Evolutionary conservation across 352 stramenopile genomes (phyloP).

Genomic region (Globisporangium cylindrosporum): DNA sequence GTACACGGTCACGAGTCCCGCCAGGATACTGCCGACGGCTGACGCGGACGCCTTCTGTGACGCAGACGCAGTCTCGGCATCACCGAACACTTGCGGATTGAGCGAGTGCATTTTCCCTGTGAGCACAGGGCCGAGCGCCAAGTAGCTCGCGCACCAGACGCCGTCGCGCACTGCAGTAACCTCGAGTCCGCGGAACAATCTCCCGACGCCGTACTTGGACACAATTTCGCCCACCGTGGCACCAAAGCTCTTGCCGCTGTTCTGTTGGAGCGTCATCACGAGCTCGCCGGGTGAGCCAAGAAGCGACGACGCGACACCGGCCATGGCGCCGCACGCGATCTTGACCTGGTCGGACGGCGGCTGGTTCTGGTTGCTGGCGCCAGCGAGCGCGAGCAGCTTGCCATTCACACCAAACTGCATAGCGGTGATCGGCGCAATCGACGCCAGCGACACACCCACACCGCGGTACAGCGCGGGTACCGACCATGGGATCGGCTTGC

Average conservation of each 20-base stretch:
- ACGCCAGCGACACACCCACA: constrained; percentile 72
- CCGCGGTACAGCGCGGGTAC: constrained; percentile 66
- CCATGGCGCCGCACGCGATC: constrained; percentile 58
- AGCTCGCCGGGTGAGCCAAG: constrained; percentile 75
- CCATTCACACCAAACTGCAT: constrained; percentile 82
- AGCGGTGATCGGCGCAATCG: constrained; percentile 74
- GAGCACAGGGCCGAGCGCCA: constrained; percentile 73
- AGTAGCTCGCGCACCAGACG: constrained; percentile 75
- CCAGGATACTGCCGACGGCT: constrained; percentile 59
- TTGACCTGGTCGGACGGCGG: constrained; percentile 46
- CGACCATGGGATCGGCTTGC: constrained; percentile 60
- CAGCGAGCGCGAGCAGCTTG: constrained; percentile 40
- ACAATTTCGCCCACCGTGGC: constrained; percentile 60
- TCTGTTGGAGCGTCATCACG: constrained; percentile 87
- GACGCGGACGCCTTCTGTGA: constrained; percentile 67
- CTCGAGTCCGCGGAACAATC: constrained; percentile 60
- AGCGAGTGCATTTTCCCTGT: constrained; percentile 56
- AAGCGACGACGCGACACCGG: constrained; percentile 55
- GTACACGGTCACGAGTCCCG: constrained; percentile 70
- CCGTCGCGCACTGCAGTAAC: constrained; percentile 63
- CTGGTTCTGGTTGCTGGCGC: constrained; percentile 1
- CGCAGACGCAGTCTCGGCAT: constrained; percentile 39
- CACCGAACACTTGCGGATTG: constrained; percentile 54
- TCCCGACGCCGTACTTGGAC: constrained; percentile 35
- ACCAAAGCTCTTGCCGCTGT: constrained; percentile 66